Evolutionary conservation across 2,329 filamentous ascomycete species (phyloP).

Genomic region (Chalaropsis ovoidea): DNA sequence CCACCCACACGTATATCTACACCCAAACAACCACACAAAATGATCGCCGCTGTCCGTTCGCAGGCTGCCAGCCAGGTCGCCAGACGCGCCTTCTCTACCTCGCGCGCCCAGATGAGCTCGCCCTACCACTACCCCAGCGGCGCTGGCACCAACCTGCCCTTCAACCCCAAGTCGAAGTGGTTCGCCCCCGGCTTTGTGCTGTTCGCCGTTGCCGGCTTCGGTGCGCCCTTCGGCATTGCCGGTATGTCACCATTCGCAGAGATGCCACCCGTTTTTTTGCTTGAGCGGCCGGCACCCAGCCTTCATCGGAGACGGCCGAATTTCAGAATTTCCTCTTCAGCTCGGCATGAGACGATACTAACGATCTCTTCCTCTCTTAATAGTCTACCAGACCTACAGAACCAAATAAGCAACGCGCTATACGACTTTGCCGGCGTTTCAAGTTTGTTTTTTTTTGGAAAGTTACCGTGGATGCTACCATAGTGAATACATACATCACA

Average conservation of each 20-base stretch:
- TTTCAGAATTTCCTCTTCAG: not conserved
- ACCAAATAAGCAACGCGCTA: constrained; percentile 30
- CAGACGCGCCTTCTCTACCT: constrained; percentile 91
- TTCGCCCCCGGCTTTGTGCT: constrained; percentile 77
- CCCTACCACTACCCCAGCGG: constrained; percentile 99
- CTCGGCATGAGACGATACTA: not conserved
- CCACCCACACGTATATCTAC: constrained; percentile 31
- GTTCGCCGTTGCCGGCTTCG: constrained; percentile 51
- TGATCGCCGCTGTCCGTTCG: constrained; percentile 64
- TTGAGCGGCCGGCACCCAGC: not conserved
- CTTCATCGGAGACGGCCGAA: not conserved
- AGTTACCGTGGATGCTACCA: constrained; percentile 3
- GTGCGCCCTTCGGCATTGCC: constrained; percentile 53
- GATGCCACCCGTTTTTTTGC: not conserved
- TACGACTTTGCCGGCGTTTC: not conserved
- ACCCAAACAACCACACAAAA: constrained; percentile 42
- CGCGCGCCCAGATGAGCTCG: constrained; percentile 71
- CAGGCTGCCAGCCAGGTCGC: constrained; percentile 50
- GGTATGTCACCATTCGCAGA: constrained; percentile 37
- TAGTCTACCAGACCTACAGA: constrained; percentile 45
- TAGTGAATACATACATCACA: constrained; percentile 16
- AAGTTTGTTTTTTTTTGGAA: constrained; percentile 1
- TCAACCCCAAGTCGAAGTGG: constrained; percentile 85
- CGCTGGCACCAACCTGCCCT: constrained; percentile 86
- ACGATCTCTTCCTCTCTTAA: not conserved